Evolutionary conservation across 2,329 filamentous ascomycete species (phyloP).

Genomic region (Xylariaceae sp.): DNA sequence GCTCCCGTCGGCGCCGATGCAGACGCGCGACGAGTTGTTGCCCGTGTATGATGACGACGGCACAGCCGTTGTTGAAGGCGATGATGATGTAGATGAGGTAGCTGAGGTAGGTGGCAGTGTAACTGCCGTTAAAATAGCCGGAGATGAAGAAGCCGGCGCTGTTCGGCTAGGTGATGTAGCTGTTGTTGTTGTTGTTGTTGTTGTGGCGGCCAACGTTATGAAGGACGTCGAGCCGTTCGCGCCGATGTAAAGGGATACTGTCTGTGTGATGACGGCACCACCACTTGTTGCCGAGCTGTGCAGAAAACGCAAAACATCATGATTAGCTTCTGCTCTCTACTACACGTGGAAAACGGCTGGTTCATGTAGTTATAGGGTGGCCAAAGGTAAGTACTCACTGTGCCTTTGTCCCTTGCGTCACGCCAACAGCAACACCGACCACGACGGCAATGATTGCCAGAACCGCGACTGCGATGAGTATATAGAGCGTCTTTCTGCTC

Average conservation of each 20-base stretch:
- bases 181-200: slow-evolving; percentile 4
- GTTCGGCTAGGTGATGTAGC: slow-evolving; percentile 3
- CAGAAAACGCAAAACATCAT: too few relatives aligned
- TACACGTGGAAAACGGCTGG: too few relatives aligned
- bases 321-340: too few relatives aligned
- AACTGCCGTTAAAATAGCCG: too few relatives aligned
- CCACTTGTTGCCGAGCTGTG: too few relatives aligned
- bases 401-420: slow-evolving; percentile 14
- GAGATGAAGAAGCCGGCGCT: not conserved
- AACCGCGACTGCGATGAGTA: slow-evolving; percentile 15
- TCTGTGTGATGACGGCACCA: slow-evolving; percentile 15
- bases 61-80: too few relatives aligned
- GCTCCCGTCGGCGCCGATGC: slow-evolving; percentile 19
- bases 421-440: slow-evolving; percentile 20
- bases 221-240: slow-evolving; percentile 9
- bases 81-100: too few relatives aligned
- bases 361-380: too few relatives aligned
- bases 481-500: slow-evolving; percentile 13
- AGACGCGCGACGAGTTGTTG: slow-evolving; percentile 14
- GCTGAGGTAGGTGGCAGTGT: too few relatives aligned
- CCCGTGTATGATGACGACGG: too few relatives aligned
- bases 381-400: slow-evolving; percentile 14
- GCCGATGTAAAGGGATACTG: slow-evolving; percentile 9
- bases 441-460: slow-evolving; percentile 18
- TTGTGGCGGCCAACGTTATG: not conserved